Percentiles rank a stretch among this genome's conserved stretches.
Evolutionary conservation across 2,329 filamentous ascomycete genomes (phyloP).

Genomic region (Ophiostoma pallidulum): DNA sequence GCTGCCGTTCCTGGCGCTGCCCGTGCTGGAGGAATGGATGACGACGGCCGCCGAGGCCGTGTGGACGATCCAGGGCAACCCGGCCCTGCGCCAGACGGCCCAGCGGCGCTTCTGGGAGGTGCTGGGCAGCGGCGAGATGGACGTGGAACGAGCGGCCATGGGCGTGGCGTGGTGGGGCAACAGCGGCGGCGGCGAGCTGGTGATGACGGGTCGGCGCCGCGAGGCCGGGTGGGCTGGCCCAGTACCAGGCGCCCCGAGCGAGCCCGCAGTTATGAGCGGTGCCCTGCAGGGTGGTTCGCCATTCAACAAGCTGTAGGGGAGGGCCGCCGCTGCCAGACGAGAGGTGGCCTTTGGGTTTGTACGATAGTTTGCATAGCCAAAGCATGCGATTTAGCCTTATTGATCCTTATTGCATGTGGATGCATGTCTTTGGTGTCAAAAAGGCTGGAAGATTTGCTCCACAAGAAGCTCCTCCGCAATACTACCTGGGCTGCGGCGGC

Average conservation of each 20-base stretch:
- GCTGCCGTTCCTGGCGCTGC: slow-evolving; percentile 61
- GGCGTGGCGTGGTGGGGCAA: slow-evolving; percentile 82
- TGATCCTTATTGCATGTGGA: no score
- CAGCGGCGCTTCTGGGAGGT: slow-evolving; percentile 71
- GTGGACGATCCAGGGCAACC: slow-evolving; percentile 50
- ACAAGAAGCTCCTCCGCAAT: no score
- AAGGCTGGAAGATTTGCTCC: no score
- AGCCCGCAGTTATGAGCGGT: slow-evolving; percentile 9
- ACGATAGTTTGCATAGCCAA: no score
- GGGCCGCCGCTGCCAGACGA: no score
- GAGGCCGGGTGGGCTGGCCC: slow-evolving; percentile 3
- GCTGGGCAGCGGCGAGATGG: slow-evolving; percentile 73
- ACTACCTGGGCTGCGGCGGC: no score
- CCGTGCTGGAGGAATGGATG: slow-evolving; percentile 71
- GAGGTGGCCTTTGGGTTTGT: no score
- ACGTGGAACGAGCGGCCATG: slow-evolving; percentile 69
- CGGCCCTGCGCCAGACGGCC: slow-evolving; percentile 51
- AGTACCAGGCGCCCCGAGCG: slow-evolving; percentile 17
- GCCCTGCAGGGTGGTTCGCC: slow-evolving; percentile 27
- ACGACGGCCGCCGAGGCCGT: slow-evolving; percentile 59
- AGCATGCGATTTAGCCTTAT: no score
- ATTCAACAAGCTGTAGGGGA: slow-evolving; percentile 27
- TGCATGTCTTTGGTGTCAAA: no score
- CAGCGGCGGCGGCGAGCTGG: slow-evolving; percentile 42
- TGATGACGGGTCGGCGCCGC: slow-evolving; percentile 23